A percentile compares a stretch with the other conserved stretches of the same genome.
phyloP scores from a whole-genome alignment of 2,329 filamentous ascomycete species.

The Nemania diffusa region DNA sequence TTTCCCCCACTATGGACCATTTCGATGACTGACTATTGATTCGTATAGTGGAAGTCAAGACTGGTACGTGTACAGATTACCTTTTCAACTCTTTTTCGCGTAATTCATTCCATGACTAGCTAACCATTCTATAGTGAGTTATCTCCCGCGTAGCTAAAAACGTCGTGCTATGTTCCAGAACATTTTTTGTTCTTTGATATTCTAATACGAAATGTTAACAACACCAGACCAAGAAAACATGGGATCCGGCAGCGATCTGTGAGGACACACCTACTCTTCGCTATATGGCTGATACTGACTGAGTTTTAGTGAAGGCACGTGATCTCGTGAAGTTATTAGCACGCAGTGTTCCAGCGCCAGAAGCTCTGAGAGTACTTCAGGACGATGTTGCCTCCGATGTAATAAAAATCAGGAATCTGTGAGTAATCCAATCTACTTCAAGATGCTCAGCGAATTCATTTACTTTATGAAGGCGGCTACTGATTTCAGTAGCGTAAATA shows the following conservation, averaged over 20 bases:
- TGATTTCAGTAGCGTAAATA: conserved; percentile 90
- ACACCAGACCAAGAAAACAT: conserved; percentile 36
- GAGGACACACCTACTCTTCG: neutral
- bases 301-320: conserved; percentile 76
- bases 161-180: neutral
- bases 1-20: neutral
- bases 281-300: conserved; percentile 14
- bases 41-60: conserved; percentile 32
- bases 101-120: neutral
- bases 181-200: neutral
- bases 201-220: conserved; percentile 10
- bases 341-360: conserved; percentile 89
- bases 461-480: conserved; percentile 32
- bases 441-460: neutral
- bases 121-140: conserved; percentile 31
- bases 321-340: conserved; percentile 94
- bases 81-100: neutral
- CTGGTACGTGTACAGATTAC: conserved; percentile 18
- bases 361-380: conserved; percentile 93
- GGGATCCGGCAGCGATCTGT: conserved; percentile 84
- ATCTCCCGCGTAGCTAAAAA: neutral
- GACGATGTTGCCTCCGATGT: conserved; percentile 93
- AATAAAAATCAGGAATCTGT: conserved; percentile 58
- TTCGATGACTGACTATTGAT: conserved; percentile 13
- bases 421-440: neutral